These are phyloP conservation scores for Podila epicladia DNA, from an alignment of 192 early-diverging fungal genomes.

Conservation along the genomic window DNA sequence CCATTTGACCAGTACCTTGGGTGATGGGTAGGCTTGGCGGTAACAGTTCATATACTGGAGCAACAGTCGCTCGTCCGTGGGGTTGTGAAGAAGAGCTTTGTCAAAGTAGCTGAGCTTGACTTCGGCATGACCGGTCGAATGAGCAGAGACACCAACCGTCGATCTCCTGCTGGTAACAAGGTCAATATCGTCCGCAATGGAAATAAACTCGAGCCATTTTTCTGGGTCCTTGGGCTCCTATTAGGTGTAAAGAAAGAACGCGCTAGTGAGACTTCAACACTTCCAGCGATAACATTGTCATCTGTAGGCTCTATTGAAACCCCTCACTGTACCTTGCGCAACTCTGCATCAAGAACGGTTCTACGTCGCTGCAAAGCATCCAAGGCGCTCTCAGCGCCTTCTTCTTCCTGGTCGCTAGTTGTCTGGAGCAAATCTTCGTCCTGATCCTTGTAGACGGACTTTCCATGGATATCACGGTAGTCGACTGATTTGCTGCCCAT, in stretches of 20 bases:
- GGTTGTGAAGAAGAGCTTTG: conserved; percentile 61
- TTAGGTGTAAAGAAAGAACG: not conserved
- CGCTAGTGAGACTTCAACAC: not conserved
- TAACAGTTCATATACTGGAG: conserved; percentile 60
- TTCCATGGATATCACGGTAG: conserved; percentile 58
- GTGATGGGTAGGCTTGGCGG: conserved; percentile 56
- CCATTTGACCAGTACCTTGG: conserved; percentile 61
- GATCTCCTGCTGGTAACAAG: conserved; percentile 25
- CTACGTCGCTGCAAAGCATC: conserved; percentile 46
- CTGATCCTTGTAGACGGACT: conserved; percentile 37
- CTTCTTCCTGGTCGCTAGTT: conserved; percentile 35
- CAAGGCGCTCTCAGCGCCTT: conserved; percentile 51
- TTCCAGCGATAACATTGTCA: not conserved
- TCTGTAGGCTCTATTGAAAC: not conserved
- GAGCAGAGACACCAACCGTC: conserved; percentile 18
- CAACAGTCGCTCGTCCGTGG: conserved; percentile 51
- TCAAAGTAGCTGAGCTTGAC: conserved; percentile 67
- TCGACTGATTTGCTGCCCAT: conserved; percentile 30
- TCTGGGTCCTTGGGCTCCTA: conserved; percentile 56
- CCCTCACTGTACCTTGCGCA: conserved; percentile 17
- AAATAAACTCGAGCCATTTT: conserved; percentile 63
- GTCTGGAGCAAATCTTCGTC: conserved; percentile 42
- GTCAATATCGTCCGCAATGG: conserved; percentile 59
- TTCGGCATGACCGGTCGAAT: conserved; percentile 53
- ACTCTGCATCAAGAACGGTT: conserved; percentile 37